Percentiles rank a stretch among this genome's conserved stretches.
Evolutionary conservation across 768 basidiomycete species (phyloP).

Genomic region (Boletus tomentosulus): DNA sequence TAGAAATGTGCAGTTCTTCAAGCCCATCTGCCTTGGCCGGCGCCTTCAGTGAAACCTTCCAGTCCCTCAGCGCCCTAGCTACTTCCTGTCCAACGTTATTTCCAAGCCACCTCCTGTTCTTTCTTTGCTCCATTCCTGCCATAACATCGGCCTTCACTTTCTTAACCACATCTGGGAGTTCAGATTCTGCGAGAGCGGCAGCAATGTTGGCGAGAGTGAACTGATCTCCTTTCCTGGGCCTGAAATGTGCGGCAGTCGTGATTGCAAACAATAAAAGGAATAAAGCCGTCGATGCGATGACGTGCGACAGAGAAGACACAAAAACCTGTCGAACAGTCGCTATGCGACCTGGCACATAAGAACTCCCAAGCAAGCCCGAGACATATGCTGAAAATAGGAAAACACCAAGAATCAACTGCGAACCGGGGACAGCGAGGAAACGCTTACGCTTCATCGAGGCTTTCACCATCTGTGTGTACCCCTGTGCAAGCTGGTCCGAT

Average conservation of each 20-base stretch:
- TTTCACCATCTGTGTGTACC: conserved; percentile 10
- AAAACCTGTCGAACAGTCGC: conserved; percentile 10
- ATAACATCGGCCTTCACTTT: not conserved
- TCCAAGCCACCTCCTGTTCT: not conserved
- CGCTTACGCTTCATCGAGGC: conserved; percentile 16
- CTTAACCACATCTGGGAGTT: conserved; percentile 5
- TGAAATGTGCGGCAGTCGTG: conserved; percentile 5
- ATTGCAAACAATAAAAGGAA: conserved; percentile 1
- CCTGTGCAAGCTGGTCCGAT: conserved; percentile 3
- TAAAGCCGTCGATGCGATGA: conserved; percentile 5
- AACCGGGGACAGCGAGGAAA: not conserved
- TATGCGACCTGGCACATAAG: conserved; percentile 15
- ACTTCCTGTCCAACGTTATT: conserved; percentile 6
- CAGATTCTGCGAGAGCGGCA: conserved; percentile 8
- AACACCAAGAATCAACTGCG: not conserved
- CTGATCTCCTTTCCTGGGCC: conserved; percentile 6
- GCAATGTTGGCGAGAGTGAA: conserved; percentile 14
- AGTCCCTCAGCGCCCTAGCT: not conserved
- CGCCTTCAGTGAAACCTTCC: conserved; percentile 3
- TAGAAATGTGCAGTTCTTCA: conserved; percentile 5
- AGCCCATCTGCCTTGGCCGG: not conserved
- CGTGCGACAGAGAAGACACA: conserved; percentile 12
- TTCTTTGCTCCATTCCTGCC: not conserved
- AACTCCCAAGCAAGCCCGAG: conserved; percentile 7
- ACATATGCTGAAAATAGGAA: conserved; percentile 7